A percentile compares a stretch with the other conserved stretches of the same genome.
These are phyloP conservation scores for Hymenotorrendiella dingleyae DNA, from an alignment of 2,329 filamentous ascomycete species.

Conservation along the genomic window DNA sequence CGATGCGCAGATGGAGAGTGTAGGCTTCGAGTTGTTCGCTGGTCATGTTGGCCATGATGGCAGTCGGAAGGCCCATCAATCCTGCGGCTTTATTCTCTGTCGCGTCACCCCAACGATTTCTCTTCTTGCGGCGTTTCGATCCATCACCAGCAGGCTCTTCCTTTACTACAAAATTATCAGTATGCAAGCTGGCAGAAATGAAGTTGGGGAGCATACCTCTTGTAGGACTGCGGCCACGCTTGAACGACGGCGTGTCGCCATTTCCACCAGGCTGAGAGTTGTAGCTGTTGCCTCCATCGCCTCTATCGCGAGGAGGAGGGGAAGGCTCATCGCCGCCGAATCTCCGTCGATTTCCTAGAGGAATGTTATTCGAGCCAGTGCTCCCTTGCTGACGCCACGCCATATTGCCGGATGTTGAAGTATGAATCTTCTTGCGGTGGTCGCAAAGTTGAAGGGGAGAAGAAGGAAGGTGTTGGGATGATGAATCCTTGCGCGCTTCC, in stretches of 20 bases:
- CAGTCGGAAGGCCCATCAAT: slow-evolving; percentile 93
- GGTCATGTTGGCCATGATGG: slow-evolving; percentile 96
- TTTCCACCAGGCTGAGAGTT: slow-evolving; percentile 18
- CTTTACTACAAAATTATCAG: slow-evolving; percentile 20
- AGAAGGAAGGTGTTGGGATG: background rate
- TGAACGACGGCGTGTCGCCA: slow-evolving; percentile 36
- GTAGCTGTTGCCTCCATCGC: slow-evolving; percentile 26
- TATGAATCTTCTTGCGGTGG: background rate
- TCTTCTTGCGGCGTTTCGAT: slow-evolving; percentile 88
- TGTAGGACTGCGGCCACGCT: slow-evolving; percentile 90
- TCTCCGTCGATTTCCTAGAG: slow-evolving; percentile 76
- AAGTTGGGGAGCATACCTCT: slow-evolving; percentile 52
- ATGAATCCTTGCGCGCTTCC: no score
- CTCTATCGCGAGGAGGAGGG: slow-evolving; percentile 31
- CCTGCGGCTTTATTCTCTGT: slow-evolving; percentile 98
- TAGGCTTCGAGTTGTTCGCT: slow-evolving; percentile 97
- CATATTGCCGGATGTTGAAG: slow-evolving; percentile 38
- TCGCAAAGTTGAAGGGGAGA: background rate
- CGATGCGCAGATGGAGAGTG: slow-evolving; percentile 90
- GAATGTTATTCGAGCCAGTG: slow-evolving; percentile 97
- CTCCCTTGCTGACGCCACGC: slow-evolving; percentile 73
- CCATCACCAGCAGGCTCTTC: slow-evolving; percentile 51
- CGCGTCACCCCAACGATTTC: slow-evolving; percentile 96
- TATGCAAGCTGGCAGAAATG: background rate
- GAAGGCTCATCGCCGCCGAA: slow-evolving; percentile 58